These are phyloP conservation scores for Coemansia sp. DNA, from an alignment of 192 early-diverging fungal genomes.

Conservation along the genomic window DNA sequence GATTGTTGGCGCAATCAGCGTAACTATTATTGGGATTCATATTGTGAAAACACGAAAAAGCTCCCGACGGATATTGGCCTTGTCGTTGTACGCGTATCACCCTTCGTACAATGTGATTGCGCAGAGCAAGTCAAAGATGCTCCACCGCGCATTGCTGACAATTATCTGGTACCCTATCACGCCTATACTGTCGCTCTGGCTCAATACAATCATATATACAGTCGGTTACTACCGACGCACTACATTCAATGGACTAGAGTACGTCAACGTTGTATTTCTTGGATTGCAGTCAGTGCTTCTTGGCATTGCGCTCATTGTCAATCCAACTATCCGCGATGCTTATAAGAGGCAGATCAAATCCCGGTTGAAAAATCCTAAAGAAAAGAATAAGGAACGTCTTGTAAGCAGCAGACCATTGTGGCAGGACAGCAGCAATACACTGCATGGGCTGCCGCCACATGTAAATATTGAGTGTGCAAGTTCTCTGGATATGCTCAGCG, in stretches of 20 bases:
- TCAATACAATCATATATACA: constrained; percentile 24
- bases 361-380: background rate
- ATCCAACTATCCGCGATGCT: constrained; percentile 23
- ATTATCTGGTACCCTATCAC: constrained; percentile 46
- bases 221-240: constrained; percentile 29
- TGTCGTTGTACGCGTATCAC: constrained; percentile 11
- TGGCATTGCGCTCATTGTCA: constrained; percentile 34
- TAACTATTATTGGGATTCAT: constrained; percentile 8
- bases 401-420: background rate
- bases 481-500: background rate
- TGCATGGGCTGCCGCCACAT: background rate
- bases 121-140: constrained; percentile 11
- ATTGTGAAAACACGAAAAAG: constrained; percentile 21
- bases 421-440: background rate
- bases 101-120: background rate
- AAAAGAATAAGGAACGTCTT: background rate
- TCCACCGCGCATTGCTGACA: constrained; percentile 25
- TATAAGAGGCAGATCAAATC: background rate
- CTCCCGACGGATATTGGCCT: constrained; percentile 3
- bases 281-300: constrained; percentile 36
- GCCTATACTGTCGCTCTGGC: constrained; percentile 42
- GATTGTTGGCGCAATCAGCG: constrained; percentile 33
- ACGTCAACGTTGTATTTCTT: constrained; percentile 25
- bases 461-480: background rate
- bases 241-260: constrained; percentile 23